A percentile compares a stretch with the other conserved stretches of the same genome.
Conservation (phyloP, 164 flowering plant species). For the Dillenia turbinata region DNA sequence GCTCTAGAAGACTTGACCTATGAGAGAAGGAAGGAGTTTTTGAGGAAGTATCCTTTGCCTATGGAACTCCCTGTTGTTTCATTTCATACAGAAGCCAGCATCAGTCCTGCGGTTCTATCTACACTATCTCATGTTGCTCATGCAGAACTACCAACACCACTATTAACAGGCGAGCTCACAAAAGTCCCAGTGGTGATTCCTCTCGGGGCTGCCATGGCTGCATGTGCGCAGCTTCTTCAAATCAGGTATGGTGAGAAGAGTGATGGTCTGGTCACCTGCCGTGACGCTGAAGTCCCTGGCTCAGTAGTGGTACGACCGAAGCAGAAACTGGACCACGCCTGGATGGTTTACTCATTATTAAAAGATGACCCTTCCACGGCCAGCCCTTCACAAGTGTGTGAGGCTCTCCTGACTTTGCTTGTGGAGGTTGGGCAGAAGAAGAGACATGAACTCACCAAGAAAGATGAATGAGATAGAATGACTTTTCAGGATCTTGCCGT, state of each 20-base stretch:
- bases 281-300: slow-evolving; percentile 98
- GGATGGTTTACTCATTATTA: slow-evolving; percentile 92
- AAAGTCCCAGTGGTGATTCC: slow-evolving; percentile 87
- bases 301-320: slow-evolving; percentile 77
- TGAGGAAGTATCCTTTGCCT: slow-evolving; percentile 64
- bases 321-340: slow-evolving; percentile 85
- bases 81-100: slow-evolving; percentile 81
- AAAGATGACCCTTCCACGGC: slow-evolving; percentile 67
- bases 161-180: slow-evolving; percentile 40
- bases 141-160: slow-evolving; percentile 70
- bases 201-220: slow-evolving; percentile 92
- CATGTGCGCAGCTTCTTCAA: slow-evolving; percentile 84
- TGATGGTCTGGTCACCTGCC: slow-evolving; percentile 90
- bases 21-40: slow-evolving; percentile 70
- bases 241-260: slow-evolving; percentile 85
- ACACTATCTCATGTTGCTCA: slow-evolving; percentile 89
- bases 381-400: slow-evolving; percentile 87
- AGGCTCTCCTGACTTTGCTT: slow-evolving; percentile 72
- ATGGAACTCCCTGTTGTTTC: slow-evolving; percentile 83
- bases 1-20: slow-evolving; percentile 90
- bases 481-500: no score
- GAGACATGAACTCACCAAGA: slow-evolving; percentile 37
- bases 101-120: slow-evolving; percentile 72
- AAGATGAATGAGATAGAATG: slow-evolving; percentile 39
- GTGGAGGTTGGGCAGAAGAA: slow-evolving; percentile 68